Evolutionary conservation across 495 filamentous ascomycete species (phyloP).

Genomic region (Neurospora intermedia): DNA sequence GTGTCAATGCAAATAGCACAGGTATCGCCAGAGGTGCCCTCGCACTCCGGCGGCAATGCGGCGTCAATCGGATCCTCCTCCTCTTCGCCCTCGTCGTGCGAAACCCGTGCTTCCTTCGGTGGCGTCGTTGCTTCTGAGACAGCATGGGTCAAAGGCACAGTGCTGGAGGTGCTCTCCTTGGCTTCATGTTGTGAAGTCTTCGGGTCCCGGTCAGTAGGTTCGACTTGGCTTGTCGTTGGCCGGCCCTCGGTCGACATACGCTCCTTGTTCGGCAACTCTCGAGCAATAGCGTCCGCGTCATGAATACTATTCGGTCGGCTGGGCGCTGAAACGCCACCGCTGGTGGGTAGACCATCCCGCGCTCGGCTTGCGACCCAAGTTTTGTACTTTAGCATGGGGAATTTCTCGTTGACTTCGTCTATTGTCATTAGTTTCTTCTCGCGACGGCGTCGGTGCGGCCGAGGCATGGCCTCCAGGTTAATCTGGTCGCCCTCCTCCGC

Average conservation of each 20-base stretch:
- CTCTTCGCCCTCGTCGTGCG: conserved; percentile 54
- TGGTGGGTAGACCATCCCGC: conserved; percentile 68
- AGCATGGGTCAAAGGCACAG: conserved; percentile 4
- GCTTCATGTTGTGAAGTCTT: conserved; percentile 10
- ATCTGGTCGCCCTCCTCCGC: conserved; percentile 85
- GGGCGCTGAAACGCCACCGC: conserved; percentile 74
- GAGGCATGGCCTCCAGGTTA: conserved; percentile 68
- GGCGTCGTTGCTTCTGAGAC: conserved; percentile 9
- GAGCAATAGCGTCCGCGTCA: conserved; percentile 45
- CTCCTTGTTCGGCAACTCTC: conserved; percentile 31
- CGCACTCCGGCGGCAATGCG: conserved; percentile 69
- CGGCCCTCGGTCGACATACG: conserved; percentile 22
- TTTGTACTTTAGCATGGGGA: conserved; percentile 94
- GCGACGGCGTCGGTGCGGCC: conserved; percentile 66
- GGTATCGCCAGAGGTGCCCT: conserved; percentile 81
- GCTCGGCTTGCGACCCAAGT: conserved; percentile 79
- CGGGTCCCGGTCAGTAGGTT: conserved; percentile 5
- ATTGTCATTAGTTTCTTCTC: conserved; percentile 98
- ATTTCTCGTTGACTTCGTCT: conserved; percentile 96
- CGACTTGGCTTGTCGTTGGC: conserved; percentile 17
- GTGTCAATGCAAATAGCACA: conserved; percentile 95
- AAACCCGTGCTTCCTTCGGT: conserved; percentile 19
- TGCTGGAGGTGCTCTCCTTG: conserved; percentile 27
- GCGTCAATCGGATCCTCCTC: conserved; percentile 80
- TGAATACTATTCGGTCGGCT: conserved; percentile 59